Conservation (phyloP, 768 basidiomycete genomes). For the Hericium alpestre region DNA sequence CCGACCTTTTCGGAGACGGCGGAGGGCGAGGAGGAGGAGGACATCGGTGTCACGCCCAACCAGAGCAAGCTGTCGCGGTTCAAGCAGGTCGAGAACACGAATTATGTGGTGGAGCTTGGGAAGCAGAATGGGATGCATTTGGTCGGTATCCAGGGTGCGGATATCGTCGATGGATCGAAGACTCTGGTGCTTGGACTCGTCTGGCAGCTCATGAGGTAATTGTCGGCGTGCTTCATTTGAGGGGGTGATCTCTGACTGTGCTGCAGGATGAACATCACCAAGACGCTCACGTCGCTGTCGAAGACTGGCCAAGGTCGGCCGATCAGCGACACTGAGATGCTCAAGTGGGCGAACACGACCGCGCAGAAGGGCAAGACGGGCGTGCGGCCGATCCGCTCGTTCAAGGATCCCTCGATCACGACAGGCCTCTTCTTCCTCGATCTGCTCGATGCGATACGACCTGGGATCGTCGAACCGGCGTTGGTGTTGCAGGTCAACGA, state of each 20-base stretch:
- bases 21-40: conserved; percentile 69
- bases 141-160: conserved; percentile 95
- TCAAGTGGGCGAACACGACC: conserved; percentile 91
- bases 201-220: conserved; percentile 93
- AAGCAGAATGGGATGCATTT: conserved; percentile 90
- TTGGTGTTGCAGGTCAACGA: conserved; percentile 58
- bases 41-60: conserved; percentile 74
- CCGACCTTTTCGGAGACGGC: conserved; percentile 24
- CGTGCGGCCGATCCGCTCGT: conserved; percentile 67
- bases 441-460: conserved; percentile 79
- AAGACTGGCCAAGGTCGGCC: conserved; percentile 64
- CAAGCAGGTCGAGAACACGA: conserved; percentile 98
- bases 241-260: background rate
- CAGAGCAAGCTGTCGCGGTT: conserved; percentile 84
- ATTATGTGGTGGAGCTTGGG: conserved; percentile 88
- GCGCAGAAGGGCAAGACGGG: conserved; percentile 60
- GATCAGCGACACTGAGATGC: conserved; percentile 85
- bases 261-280: conserved; percentile 72
- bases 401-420: conserved; percentile 86
- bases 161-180: conserved; percentile 89
- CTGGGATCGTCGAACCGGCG: conserved; percentile 88
- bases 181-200: conserved; percentile 93
- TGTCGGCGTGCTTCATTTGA: background rate
- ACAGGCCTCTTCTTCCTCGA: conserved; percentile 91
- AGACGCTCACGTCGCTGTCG: conserved; percentile 74